These are phyloP conservation scores for Cutaneotrichosporon cyanovorans DNA, from an alignment of 1,284 basidiomycete species.

Conservation along the genomic window DNA sequence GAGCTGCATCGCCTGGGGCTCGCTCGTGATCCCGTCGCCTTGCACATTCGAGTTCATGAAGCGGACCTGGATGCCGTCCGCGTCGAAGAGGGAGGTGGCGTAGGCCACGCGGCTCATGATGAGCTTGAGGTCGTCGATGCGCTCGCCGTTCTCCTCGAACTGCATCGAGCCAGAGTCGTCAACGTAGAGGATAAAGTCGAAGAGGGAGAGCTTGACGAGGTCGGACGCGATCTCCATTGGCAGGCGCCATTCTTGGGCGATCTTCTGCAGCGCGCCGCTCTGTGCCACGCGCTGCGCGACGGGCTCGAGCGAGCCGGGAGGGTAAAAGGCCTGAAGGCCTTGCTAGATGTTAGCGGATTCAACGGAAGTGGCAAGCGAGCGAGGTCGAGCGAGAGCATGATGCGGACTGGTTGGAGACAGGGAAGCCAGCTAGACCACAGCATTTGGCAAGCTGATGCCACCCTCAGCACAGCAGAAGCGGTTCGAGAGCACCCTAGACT, in stretches of 20 bases:
- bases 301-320: conserved; percentile 41
- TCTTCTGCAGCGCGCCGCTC: conserved; percentile 42
- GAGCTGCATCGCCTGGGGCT: conserved; percentile 35
- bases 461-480: no score
- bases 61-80: conserved; percentile 47
- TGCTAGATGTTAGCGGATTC: conserved; percentile 26
- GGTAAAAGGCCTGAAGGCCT: conserved; percentile 47
- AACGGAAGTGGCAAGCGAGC: conserved; percentile 4
- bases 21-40: conserved; percentile 46
- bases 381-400: no score
- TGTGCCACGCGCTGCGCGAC: conserved; percentile 45
- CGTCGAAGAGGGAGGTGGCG: conserved; percentile 47
- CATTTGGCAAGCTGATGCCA: no score
- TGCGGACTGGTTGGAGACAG: no score
- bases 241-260: conserved; percentile 46
- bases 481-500: no score
- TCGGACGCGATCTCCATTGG: conserved; percentile 47
- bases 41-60: conserved; percentile 48
- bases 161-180: conserved; percentile 47
- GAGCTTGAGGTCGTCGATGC: conserved; percentile 47
- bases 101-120: conserved; percentile 45
- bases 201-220: conserved; percentile 44
- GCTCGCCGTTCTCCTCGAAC: conserved; percentile 44
- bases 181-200: conserved; percentile 43
- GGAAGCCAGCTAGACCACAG: no score